Base-by-base conservation (phyloP, 768 basidiomycete species). In the Tricholoma sp. region DNA sequence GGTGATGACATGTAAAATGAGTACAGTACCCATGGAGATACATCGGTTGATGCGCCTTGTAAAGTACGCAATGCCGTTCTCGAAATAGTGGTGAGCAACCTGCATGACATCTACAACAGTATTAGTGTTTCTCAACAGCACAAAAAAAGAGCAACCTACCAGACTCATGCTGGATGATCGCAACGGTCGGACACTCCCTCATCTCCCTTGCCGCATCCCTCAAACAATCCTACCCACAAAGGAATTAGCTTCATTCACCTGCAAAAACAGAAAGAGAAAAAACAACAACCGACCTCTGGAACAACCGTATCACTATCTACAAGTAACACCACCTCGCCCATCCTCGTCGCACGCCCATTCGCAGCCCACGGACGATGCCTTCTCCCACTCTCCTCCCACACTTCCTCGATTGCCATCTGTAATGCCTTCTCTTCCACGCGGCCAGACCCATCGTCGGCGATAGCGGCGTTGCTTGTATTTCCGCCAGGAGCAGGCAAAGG, bases 161-260 rank as follows among this genome's bases (percentile, higher is more conserved):
- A 21, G 84, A 86, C 64, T 88, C 88, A 67, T 95, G 92, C 64
- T 94, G 93, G 54, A 96, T 83, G 69, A 96, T 91, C 3, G 84
- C 91, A 16, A 94, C 83, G 11, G 83, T 83, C 0, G 86, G 88
- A 61, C 82, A 86, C 60, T 83, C 83, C 29, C 76, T 71, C 75
- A 95, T 84, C 74, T 95, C 91, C 53, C 88, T 78, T 18, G 89
- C 91, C 1, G 92, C 93, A 69, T 94, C 91, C 34, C 90, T 76
- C 64, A 94, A 79, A 66, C 90, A 91, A 66, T 93, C 92, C 73
- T 78, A 50, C 35, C 19, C 22, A 49, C 9, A 56, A 56, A 32
- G 24, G n/a, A 14, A 41, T 21, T 8, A 21, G 4, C 24, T 19
- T 29, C 43, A 19, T 31, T 34, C 3, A 21, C 16, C 14, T 31